These are phyloP conservation scores for Pseudogymnoascus sp. DNA, from an alignment of 2,329 filamentous ascomycete genomes.

Conservation along the genomic window DNA sequence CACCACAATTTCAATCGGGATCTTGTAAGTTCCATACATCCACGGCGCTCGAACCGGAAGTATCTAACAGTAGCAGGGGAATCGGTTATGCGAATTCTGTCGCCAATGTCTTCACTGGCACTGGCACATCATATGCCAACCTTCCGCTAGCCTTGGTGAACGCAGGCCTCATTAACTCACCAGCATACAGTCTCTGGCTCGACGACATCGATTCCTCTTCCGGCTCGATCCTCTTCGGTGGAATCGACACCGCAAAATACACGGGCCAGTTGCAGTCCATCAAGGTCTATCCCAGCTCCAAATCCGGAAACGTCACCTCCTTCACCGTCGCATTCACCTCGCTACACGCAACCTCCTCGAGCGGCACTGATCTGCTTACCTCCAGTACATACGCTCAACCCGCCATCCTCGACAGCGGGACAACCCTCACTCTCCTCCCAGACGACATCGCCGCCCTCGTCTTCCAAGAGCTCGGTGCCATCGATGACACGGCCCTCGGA, in stretches of 20 bases:
- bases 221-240: constrained; percentile 40
- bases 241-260: constrained; percentile 43
- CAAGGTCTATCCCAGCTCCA: constrained; percentile 24
- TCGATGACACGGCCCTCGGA: constrained; percentile 37
- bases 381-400: constrained; percentile 35
- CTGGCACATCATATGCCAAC: constrained; percentile 33
- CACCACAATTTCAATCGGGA: constrained; percentile 46
- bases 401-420: constrained; percentile 60
- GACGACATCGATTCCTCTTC: constrained; percentile 32
- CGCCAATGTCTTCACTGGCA: constrained; percentile 41
- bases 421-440: constrained; percentile 61
- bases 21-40: constrained; percentile 25
- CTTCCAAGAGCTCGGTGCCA: constrained; percentile 40
- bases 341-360: constrained; percentile 26
- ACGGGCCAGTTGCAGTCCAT: constrained; percentile 33
- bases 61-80: constrained; percentile 37
- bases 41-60: neutral
- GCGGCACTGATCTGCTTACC: constrained; percentile 22
- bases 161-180: constrained; percentile 39
- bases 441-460: constrained; percentile 45
- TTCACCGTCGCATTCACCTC: constrained; percentile 32
- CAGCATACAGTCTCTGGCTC: constrained; percentile 36
- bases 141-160: constrained; percentile 32
- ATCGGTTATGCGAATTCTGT: constrained; percentile 45
- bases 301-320: constrained; percentile 19